Conservation (phyloP, 345 rosid species). For the Triadica sebifera region DNA sequence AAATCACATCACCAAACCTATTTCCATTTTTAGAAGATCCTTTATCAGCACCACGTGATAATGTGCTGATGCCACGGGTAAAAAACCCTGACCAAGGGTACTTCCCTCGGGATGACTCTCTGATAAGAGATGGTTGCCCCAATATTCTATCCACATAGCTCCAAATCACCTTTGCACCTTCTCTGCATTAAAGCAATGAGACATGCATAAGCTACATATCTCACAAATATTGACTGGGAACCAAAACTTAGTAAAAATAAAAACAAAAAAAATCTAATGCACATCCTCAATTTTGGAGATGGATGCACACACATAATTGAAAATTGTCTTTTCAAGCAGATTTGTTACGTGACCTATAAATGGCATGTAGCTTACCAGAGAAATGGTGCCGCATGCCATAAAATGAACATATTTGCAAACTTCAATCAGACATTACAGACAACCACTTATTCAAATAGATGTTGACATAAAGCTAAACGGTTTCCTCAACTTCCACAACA, state of each 20-base stretch:
- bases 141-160: conserved; percentile 93
- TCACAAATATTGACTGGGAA: not conserved
- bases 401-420: not conserved
- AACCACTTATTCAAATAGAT: not conserved
- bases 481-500: not conserved
- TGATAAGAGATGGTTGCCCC: conserved; percentile 95
- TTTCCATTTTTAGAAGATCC: conserved; percentile 52
- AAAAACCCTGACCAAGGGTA: conserved; percentile 91
- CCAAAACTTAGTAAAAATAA: not conserved
- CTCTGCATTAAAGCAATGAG: conserved; percentile 49
- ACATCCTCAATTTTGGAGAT: not conserved
- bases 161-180: conserved; percentile 98
- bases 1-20: conserved; percentile 91
- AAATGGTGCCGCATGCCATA: not conserved
- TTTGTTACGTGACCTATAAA: not conserved
- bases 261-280: not conserved
- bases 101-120: conserved; percentile 97
- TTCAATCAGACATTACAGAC: not conserved
- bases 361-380: not conserved
- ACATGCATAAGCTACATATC: conserved; percentile 5
- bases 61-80: conserved; percentile 44
- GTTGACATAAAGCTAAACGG: not conserved
- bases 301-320: not conserved
- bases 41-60: conserved; percentile 45
- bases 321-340: not conserved